These are phyloP conservation scores for Achlya hypogyna DNA, from an alignment of 352 stramenopile species.

Conservation along the genomic window DNA sequence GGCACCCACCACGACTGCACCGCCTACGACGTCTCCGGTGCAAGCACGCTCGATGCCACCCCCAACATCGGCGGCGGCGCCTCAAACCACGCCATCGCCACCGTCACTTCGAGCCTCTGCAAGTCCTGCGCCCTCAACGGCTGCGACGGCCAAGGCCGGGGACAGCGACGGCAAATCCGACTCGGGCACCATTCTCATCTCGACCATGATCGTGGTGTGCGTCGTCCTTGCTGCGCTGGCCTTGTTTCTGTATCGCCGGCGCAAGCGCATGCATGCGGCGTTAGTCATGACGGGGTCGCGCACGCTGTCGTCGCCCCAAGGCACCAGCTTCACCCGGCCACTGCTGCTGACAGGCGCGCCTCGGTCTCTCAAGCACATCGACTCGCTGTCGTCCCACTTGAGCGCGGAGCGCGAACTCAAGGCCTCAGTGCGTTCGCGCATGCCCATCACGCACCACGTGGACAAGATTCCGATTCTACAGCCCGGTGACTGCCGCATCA, in stretches of 20 bases:
- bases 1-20: too few species aligned
- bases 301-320: neutral
- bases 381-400: neutral
- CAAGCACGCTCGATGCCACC: too few species aligned
- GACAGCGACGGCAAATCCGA: neutral
- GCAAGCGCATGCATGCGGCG: neutral
- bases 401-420: neutral
- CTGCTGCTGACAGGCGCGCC: neutral
- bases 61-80: too few species aligned
- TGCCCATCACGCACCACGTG: neutral
- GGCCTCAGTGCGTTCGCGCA: neutral
- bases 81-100: too few species aligned
- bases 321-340: neutral
- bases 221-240: neutral
- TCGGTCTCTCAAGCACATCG: neutral
- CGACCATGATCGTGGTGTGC: neutral
- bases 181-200: neutral
- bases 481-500: neutral
- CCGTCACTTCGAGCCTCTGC: neutral
- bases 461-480: neutral
- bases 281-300: neutral
- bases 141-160: neutral
- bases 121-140: neutral
- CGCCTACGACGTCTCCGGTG: too few species aligned
- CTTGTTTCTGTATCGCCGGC: conserved; percentile 5